These are phyloP conservation scores for Xylariaceae sp. DNA, from an alignment of 2,329 filamentous ascomycete genomes.

Conservation along the genomic window DNA sequence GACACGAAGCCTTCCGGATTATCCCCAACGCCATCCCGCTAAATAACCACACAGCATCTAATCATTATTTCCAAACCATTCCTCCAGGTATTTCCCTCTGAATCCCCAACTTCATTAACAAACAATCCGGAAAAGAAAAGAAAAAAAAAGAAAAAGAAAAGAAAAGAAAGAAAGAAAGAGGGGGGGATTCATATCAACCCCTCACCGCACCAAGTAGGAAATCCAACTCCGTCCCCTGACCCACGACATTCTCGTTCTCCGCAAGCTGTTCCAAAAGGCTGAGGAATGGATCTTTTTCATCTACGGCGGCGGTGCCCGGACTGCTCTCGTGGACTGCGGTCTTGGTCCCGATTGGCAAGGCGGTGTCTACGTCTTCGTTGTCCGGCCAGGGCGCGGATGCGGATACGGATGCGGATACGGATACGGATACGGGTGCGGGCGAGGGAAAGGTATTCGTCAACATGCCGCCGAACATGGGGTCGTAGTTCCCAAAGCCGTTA, in stretches of 20 bases:
- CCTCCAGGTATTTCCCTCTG: background rate
- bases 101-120: too few species aligned
- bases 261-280: conserved; percentile 74
- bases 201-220: conserved; percentile 56
- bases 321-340: conserved; percentile 46
- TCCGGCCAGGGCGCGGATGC: conserved; percentile 38
- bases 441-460: conserved; percentile 50
- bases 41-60: conserved; percentile 12
- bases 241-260: conserved; percentile 67
- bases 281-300: conserved; percentile 77
- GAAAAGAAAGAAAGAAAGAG: too few species aligned
- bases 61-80: conserved; percentile 1
- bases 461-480: conserved; percentile 55
- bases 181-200: conserved; percentile 10
- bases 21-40: conserved; percentile 7
- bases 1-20: too few species aligned
- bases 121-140: too few species aligned
- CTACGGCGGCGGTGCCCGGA: conserved; percentile 42
- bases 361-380: background rate
- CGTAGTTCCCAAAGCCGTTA: conserved; percentile 37
- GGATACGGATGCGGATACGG: too few species aligned
- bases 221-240: conserved; percentile 68
- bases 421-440: conserved; percentile 30
- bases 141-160: too few species aligned
- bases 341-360: conserved; percentile 31